Evolutionary conservation across 805 yeast genomes (phyloP), one percentile per base, ranked within the genome.

Genomic region (Clavispora carvajalis): DNA sequence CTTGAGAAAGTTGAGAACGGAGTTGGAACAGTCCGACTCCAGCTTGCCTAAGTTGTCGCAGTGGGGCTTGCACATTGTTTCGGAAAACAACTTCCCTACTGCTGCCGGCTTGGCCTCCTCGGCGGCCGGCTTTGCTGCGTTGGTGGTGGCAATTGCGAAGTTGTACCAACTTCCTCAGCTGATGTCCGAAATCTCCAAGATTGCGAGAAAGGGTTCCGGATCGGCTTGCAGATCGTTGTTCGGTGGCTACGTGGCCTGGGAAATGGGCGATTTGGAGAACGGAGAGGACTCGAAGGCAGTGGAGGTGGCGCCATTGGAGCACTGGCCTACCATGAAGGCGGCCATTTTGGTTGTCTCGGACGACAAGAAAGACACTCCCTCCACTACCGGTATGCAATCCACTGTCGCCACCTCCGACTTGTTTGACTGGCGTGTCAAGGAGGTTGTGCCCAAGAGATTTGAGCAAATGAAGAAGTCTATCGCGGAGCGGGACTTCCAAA

Each of bases 161-260:
- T 72, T 93, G 44, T 93, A 83, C 67, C 63, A 85, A 62, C 78
- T 93, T 45, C 95, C 96, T n/a, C 85, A 85, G 57, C 77, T 84
- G 45, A 72, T 77, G 56, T 84, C 93, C 17, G 96, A 89, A 57
- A 75, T 93, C 47, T 86, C 96, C 48, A 84, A 82, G 58, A 85
- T 93, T 57, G 99, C 99, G 11, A 81, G 99, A 66, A 91, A 89
- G 67, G 99, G 99, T 23, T 89, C 97, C 6, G 99, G 99, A 2
- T 88, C 96, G 11, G 99, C 99, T 6, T 93, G 99, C 67, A 77
- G 99, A 63, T 93, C 98, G 7, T 71, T 93, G 47, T 88, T 87
- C 64, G 98, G 99, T 36, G 99, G 99, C 7, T 93, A 80, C 58
- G 99, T 93, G 10, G 98, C 98, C 3, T 93, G 99, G 99, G 96